These are phyloP conservation scores for Colletotrichum sp. DNA, from an alignment of 2,329 filamentous ascomycete genomes.

Conservation along the genomic window DNA sequence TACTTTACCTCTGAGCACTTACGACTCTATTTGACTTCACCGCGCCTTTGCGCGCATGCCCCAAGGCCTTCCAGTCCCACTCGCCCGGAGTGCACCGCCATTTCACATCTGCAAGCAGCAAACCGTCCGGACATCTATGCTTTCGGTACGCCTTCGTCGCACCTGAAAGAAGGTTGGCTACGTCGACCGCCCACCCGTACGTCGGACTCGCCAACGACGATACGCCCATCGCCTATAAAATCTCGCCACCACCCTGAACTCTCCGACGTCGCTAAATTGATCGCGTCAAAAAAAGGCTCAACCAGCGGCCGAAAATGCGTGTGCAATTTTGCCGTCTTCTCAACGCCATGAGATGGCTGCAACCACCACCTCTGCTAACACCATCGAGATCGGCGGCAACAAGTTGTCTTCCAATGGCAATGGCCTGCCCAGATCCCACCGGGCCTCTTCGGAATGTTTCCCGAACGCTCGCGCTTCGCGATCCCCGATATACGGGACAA, in stretches of 20 bases:
- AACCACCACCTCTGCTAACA: neutral
- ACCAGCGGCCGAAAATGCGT: neutral
- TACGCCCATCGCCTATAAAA: neutral
- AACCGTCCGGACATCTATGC: neutral
- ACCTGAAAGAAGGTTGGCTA: neutral
- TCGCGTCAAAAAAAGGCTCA: neutral
- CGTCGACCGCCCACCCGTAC: neutral
- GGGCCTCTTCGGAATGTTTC: constrained; percentile 5
- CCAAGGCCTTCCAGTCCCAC: neutral
- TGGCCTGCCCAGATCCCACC: neutral
- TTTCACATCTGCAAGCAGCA: neutral
- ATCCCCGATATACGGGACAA: neutral
- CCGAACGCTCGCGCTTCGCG: neutral
- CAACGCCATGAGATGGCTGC: neutral
- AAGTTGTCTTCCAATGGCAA: neutral
- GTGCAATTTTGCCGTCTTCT: neutral
- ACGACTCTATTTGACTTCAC: neutral
- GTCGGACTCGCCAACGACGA: neutral
- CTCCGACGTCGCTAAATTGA: constrained; percentile 14
- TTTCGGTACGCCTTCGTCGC: neutral
- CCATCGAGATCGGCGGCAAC: neutral
- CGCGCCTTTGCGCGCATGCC: neutral
- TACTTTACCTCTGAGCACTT: neutral
- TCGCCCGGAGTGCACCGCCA: neutral
- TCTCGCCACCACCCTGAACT: constrained; percentile 14